Percentiles rank a stretch among this genome's conserved stretches.
Conservation (phyloP, 2,329 filamentous ascomycete species). For the Pseudopithomyces chartarum region DNA sequence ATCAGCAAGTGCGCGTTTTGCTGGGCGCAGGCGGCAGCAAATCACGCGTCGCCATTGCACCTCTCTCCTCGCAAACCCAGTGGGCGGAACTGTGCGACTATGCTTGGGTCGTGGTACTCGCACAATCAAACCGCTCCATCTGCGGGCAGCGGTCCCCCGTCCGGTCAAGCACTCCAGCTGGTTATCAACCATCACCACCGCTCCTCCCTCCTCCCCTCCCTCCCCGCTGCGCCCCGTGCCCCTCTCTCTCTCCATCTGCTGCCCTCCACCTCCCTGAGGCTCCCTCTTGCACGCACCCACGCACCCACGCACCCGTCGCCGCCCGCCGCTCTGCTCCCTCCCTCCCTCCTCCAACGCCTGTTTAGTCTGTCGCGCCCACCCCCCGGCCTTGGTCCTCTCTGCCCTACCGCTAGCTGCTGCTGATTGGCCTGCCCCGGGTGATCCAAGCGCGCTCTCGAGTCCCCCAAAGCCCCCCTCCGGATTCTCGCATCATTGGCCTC, state of each 20-base stretch:
- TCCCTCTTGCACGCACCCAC: background rate
- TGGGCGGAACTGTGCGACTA: constrained; percentile 12
- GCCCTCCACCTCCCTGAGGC: background rate
- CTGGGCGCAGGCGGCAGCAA: background rate
- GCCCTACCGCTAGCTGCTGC: constrained; percentile 4
- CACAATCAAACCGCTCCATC: constrained; percentile 12
- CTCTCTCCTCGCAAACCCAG: constrained; percentile 3
- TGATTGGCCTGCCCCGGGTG: background rate
- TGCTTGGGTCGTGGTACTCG: constrained; percentile 7
- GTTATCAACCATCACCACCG: constrained; percentile 8
- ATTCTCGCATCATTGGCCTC: constrained; percentile 34
- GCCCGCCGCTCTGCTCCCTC: constrained; percentile 13
- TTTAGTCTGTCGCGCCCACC: background rate
- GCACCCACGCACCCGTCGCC: background rate
- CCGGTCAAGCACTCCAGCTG: constrained; percentile 10
- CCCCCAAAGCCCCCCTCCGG: constrained; percentile 30
- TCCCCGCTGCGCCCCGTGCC: background rate
- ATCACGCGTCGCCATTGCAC: constrained; percentile 1
- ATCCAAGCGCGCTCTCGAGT: constrained; percentile 19
- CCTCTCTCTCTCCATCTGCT: too few relatives aligned
- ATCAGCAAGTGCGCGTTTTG: background rate
- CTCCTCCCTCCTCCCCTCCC: background rate
- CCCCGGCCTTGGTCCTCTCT: constrained; percentile 20
- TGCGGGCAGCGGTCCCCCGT: constrained; percentile 7
- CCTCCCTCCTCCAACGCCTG: constrained; percentile 1